phyloP scores from a whole-genome alignment of 805 yeast genomes.

The Candida endomychidarum region DNA sequence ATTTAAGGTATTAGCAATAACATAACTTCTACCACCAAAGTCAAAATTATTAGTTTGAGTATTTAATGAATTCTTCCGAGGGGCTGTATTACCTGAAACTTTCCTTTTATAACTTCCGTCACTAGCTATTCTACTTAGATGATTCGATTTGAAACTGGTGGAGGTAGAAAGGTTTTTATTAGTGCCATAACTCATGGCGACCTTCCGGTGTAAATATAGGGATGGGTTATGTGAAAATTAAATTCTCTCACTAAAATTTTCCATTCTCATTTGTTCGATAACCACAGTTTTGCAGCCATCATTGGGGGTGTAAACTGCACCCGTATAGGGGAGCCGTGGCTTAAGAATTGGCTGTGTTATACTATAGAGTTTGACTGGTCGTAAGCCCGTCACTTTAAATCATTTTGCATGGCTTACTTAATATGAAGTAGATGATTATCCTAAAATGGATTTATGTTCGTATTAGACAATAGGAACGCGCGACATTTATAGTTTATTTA shows the following conservation, averaged over 20 bases:
- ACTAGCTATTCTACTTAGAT: background rate
- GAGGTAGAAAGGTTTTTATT: conserved; percentile 2
- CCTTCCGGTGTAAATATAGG: background rate
- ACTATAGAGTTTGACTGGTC: too few species aligned
- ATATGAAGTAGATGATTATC: too few species aligned
- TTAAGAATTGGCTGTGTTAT: too few species aligned
- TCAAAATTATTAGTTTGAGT: conserved; percentile 28
- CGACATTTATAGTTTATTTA: too few species aligned
- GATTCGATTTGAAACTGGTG: conserved; percentile 2
- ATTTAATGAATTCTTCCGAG: conserved; percentile 19
- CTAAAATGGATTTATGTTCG: too few species aligned
- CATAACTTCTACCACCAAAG: conserved; percentile 44
- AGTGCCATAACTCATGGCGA: conserved; percentile 5
- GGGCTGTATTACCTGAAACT: conserved; percentile 17
- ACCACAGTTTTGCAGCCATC: conserved; percentile 6
- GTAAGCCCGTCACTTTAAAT: too few species aligned
- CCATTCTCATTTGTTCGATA: conserved; percentile 2
- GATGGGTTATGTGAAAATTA: background rate
- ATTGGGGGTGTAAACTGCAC: too few species aligned
- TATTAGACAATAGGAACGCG: too few species aligned
- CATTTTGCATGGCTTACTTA: too few species aligned
- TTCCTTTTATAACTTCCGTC: conserved; percentile 11
- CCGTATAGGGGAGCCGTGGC: too few species aligned
- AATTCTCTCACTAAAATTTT: conserved; percentile 1
- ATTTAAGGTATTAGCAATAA: conserved; percentile 20